phyloP scores from a whole-genome alignment of 345 rosid species.

The Camelina laxa region DNA sequence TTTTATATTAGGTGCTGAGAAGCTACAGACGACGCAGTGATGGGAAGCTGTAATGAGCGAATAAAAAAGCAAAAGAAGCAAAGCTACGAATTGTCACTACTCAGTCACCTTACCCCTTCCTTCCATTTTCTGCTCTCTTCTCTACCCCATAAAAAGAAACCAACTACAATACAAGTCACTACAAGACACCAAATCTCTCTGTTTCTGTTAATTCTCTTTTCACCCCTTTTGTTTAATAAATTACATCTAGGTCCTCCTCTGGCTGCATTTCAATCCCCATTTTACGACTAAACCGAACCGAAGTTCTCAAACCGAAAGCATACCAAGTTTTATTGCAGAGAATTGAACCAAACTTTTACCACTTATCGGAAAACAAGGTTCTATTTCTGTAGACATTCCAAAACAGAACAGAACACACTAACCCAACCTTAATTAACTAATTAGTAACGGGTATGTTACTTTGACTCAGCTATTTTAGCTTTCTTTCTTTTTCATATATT shows the following conservation, averaged over 20 bases:
- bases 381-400: not conserved
- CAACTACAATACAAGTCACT: constrained; percentile 41
- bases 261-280: not conserved
- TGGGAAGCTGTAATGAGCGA: constrained; percentile 36
- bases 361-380: not conserved
- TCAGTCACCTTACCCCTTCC: constrained; percentile 20
- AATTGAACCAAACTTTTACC: not conserved
- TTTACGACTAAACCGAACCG: not conserved
- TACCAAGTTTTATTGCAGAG: not conserved
- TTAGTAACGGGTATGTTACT: not conserved
- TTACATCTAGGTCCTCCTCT: constrained; percentile 14
- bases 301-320: not conserved
- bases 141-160: constrained; percentile 19
- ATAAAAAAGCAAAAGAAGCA: constrained; percentile 29
- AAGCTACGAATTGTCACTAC: constrained; percentile 43
- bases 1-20: constrained; percentile 33
- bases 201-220: constrained; percentile 9
- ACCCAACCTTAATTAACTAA: not conserved
- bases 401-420: not conserved
- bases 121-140: constrained; percentile 20
- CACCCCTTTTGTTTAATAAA: constrained; percentile 3
- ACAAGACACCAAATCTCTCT: constrained; percentile 24
- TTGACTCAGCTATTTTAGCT: not conserved
- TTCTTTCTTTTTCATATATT: not conserved
- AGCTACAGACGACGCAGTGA: constrained; percentile 39